These are phyloP conservation scores for Hanseniaspora singularis DNA, from an alignment of 805 yeast species.

Conservation along the genomic window DNA sequence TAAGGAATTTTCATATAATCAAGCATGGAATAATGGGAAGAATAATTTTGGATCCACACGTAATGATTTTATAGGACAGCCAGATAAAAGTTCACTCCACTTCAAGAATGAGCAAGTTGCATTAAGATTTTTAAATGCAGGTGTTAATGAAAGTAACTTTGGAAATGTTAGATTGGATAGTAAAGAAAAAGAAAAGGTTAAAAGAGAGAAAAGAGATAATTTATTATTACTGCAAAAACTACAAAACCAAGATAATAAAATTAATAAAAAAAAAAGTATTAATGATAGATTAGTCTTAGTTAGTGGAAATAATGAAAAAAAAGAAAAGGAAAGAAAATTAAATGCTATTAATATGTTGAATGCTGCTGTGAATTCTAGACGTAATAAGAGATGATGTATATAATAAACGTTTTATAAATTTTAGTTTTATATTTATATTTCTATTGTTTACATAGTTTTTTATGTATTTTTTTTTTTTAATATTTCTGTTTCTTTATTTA, in stretches of 20 bases:
- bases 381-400: not conserved
- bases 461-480: too few species aligned
- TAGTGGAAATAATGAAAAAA: not conserved
- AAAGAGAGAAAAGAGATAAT: slow-evolving; percentile 4
- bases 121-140: slow-evolving; percentile 3
- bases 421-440: too few species aligned
- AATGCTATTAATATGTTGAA: not conserved
- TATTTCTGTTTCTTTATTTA: too few species aligned
- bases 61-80: not conserved
- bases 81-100: not conserved
- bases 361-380: not conserved
- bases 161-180: not conserved
- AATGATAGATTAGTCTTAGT: not conserved
- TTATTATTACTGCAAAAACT: not conserved
- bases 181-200: not conserved
- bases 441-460: not conserved
- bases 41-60: not conserved
- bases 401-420: not conserved
- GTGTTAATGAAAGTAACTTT: not conserved
- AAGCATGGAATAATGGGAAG: too few species aligned
- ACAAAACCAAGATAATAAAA: not conserved
- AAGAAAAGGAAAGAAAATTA: not conserved
- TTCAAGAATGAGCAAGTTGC: slow-evolving; percentile 5
- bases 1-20: not conserved
- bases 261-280: not conserved